phyloP scores from a whole-genome alignment of 352 stramenopile genomes.

The Phytophthora melonis region DNA sequence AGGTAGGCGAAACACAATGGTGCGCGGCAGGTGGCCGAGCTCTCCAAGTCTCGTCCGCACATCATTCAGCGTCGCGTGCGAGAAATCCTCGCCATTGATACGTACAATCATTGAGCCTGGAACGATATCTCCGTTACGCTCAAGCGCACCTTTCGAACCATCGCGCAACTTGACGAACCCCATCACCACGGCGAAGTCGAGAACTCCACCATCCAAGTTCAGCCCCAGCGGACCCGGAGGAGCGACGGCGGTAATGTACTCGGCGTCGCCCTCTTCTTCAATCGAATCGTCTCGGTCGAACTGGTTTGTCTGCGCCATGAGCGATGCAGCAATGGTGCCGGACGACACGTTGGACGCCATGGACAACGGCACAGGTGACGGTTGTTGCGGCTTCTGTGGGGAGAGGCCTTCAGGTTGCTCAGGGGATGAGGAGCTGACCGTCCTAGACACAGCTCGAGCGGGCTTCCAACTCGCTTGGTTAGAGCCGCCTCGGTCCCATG shows the following conservation, averaged over 20 bases:
- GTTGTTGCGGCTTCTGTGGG: slow-evolving; percentile 14
- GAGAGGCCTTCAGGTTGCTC: slow-evolving; percentile 14
- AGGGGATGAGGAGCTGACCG: background rate
- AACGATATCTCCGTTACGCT: slow-evolving; percentile 62
- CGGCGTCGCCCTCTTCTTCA: slow-evolving; percentile 28
- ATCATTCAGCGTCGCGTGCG: slow-evolving; percentile 44
- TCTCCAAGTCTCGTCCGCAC: slow-evolving; percentile 55
- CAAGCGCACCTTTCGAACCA: slow-evolving; percentile 59
- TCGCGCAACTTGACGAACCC: slow-evolving; percentile 71
- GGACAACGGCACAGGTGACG: slow-evolving; percentile 15
- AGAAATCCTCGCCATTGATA: slow-evolving; percentile 79
- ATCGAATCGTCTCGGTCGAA: slow-evolving; percentile 29
- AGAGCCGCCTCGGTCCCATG: slow-evolving; percentile 2
- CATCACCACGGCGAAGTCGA: slow-evolving; percentile 64
- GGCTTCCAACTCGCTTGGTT: slow-evolving; percentile 9
- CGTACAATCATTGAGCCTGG: slow-evolving; percentile 63
- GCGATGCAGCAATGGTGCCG: slow-evolving; percentile 23
- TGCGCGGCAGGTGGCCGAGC: slow-evolving; percentile 45
- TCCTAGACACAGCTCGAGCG: background rate
- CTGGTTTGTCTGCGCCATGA: slow-evolving; percentile 36
- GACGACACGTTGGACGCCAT: slow-evolving; percentile 39
- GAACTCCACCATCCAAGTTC: slow-evolving; percentile 62
- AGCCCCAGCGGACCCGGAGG: slow-evolving; percentile 73
- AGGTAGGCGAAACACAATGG: slow-evolving; percentile 63
- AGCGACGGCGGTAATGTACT: slow-evolving; percentile 47